Evolutionary conservation across 1,284 basidiomycete species (phyloP).

Genomic region (Malassezia dermatis): DNA sequence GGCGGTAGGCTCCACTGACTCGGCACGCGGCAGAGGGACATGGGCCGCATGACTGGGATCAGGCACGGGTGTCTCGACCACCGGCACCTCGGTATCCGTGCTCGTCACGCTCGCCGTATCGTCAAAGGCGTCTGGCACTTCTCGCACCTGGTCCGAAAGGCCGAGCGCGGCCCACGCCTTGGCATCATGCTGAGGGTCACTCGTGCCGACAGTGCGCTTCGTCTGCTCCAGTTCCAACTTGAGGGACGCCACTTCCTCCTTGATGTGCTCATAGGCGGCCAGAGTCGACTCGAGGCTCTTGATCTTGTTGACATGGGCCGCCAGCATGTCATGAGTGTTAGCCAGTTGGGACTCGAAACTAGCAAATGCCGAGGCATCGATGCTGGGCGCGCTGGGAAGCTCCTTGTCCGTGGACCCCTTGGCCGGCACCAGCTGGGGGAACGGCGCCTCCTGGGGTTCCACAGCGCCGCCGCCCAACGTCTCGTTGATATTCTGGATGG

Average conservation of each 20-base stretch:
- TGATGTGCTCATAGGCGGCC: slow-evolving; percentile 71
- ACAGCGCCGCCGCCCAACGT: slow-evolving; percentile 65
- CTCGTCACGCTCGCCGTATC: slow-evolving; percentile 38
- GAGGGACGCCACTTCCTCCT: slow-evolving; percentile 61
- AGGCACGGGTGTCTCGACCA: not conserved
- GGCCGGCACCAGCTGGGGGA: slow-evolving; percentile 40
- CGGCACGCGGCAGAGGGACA: slow-evolving; percentile 9
- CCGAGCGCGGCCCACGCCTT: slow-evolving; percentile 6
- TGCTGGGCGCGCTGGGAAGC: slow-evolving; percentile 16
- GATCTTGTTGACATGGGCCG: slow-evolving; percentile 73
- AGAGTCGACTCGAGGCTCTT: slow-evolving; percentile 68
- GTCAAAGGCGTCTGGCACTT: slow-evolving; percentile 26
- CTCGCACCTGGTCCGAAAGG: slow-evolving; percentile 11
- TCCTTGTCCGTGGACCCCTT: not conserved
- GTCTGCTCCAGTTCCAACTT: slow-evolving; percentile 47
- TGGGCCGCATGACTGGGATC: not conserved
- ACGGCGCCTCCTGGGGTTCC: slow-evolving; percentile 44
- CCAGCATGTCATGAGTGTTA: slow-evolving; percentile 71
- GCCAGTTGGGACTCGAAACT: slow-evolving; percentile 70
- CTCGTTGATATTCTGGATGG: slow-evolving; percentile 83
- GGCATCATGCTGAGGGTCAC: slow-evolving; percentile 8
- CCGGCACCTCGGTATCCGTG: slow-evolving; percentile 25
- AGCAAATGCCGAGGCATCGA: slow-evolving; percentile 35
- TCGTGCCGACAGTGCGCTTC: slow-evolving; percentile 31
- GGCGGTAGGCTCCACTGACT: slow-evolving; percentile 11